Evolutionary conservation across 805 yeast genomes (phyloP), one percentile per base, ranked within the genome.

Genomic region (Metschnikowia anglica): DNA sequence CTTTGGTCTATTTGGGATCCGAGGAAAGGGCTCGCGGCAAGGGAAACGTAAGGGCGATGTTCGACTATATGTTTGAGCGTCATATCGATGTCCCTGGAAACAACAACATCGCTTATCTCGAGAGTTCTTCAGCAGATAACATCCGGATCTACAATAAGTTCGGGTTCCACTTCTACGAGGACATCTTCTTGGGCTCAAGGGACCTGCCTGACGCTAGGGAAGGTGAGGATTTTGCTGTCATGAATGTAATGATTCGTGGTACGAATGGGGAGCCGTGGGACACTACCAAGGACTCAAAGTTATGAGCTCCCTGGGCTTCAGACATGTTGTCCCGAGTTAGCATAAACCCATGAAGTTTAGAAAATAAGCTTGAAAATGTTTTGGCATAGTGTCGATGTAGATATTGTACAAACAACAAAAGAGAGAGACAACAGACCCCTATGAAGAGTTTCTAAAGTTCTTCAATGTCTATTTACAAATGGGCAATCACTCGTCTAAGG

Each of bases 101-200:
- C 15, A 55, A 64, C 45, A 57, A 65, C 37, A 57, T 69, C n/a
- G 55, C 75, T 3, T 78, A 78, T 49, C 63, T 78, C 53, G 83
- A 78, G 53, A 73, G 79, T 53, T 70, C 77, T 1, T 60, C 76
- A 7, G 43, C 63, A 4, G 41, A 28, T 12, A 78, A 78, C 48
- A 66, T 77, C 26, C 82, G 82, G 5, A 76, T 78, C 41, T 78
- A 78, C 55, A 69, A 70, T 41, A 67, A 60, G 49, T 78, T 76
- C 58, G 81, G 78, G 5, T 77, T 76, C 52, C 62, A 66, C 27
- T 69, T 71, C 19, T 75, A 72, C 38, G 70, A 71, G 44, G 79
- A 77, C 51, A 77, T 77, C 27, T 59, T 72, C 56, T 62, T 77
- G 51, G 76, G 76, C 2, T 50, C 58, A 23, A 59, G 57, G 28